Evolutionary conservation across 768 basidiomycete species (phyloP), one percentile per base, ranked within the genome.

Genomic region (Mycena indigotica): DNA sequence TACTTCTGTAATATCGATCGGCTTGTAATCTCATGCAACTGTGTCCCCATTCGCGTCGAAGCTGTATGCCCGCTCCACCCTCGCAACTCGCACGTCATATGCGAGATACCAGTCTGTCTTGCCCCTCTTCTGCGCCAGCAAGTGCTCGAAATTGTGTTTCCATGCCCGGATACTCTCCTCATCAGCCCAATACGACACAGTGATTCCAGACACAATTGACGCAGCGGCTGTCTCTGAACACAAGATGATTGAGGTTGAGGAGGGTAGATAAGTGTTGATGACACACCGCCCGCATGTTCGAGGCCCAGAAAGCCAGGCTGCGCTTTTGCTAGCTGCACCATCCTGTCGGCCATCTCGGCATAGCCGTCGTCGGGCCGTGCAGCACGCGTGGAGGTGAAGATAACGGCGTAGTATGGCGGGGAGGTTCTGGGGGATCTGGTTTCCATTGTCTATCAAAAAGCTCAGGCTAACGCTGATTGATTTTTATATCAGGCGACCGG

Each of bases 101-200:
- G 38, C 50, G 12, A 59, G 40, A 45, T 63, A 63, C 61, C 61
- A 63, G 4, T 53, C n/a, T 4, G 50, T 45, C 29, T 56, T 63
- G 1, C 61, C 61, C 19, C 32, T 56, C 28, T 56, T 58, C 41
- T 63, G 61, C 16, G 61, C 61, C 3, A 63, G 55, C 0, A 63
- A 49, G 44, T 63, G 61, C 4, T 59, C 57, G 5, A 63, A 21
- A 24, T 63, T 63, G 4, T 28, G 8, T 21, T 63, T 63, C 61
- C 61, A 63, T 0, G 57, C 29, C 5, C 50, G 39, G 50, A 63
- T 63, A 38, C 57, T 63, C 25, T 26, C 29, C 40, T 63, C 51
- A 53, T 63, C 61, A 29, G 28, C 24, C 61, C 57, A 63, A n/a
- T 63, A 63, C 30, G 61, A 63, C 30, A 63, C 28, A 23, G 41